These are phyloP conservation scores for Pseudogymnoascus sp. DNA, from an alignment of 2,329 filamentous ascomycete genomes.

Conservation along the genomic window DNA sequence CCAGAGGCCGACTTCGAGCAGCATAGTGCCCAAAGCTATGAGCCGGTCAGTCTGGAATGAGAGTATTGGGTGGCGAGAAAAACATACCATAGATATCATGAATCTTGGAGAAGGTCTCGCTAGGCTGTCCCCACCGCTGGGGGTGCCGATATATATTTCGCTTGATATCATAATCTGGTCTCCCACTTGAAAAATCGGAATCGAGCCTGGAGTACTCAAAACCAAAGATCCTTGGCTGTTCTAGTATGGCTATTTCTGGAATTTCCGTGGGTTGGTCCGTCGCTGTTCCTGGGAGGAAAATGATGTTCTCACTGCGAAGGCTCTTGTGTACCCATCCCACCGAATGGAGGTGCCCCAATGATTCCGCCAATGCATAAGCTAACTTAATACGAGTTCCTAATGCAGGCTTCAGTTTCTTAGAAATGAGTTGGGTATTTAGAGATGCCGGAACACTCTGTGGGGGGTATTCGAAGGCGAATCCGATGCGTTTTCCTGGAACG, in stretches of 20 bases:
- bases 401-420: background rate
- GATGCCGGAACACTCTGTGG: background rate
- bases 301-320: slow-evolving; percentile 16
- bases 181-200: slow-evolving; percentile 12
- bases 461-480: background rate
- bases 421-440: background rate
- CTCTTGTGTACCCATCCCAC: slow-evolving; percentile 15
- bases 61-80: background rate
- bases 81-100: slow-evolving; percentile 48
- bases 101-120: slow-evolving; percentile 42
- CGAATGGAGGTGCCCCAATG: background rate
- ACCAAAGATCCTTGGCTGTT: slow-evolving; percentile 14
- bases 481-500: background rate
- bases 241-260: background rate
- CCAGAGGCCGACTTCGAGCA: slow-evolving; percentile 49
- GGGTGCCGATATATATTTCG: slow-evolving; percentile 48
- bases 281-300: slow-evolving; percentile 12
- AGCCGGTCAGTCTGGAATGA: background rate
- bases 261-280: background rate
- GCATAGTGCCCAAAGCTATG: slow-evolving; percentile 40
- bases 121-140: slow-evolving; percentile 37
- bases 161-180: background rate
- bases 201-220: slow-evolving; percentile 16
- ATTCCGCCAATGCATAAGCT: background rate
- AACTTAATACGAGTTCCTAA: background rate